phyloP scores from a whole-genome alignment of 2,329 filamentous ascomycete species.

The Monilinia vaccinii-corymbosi region DNA sequence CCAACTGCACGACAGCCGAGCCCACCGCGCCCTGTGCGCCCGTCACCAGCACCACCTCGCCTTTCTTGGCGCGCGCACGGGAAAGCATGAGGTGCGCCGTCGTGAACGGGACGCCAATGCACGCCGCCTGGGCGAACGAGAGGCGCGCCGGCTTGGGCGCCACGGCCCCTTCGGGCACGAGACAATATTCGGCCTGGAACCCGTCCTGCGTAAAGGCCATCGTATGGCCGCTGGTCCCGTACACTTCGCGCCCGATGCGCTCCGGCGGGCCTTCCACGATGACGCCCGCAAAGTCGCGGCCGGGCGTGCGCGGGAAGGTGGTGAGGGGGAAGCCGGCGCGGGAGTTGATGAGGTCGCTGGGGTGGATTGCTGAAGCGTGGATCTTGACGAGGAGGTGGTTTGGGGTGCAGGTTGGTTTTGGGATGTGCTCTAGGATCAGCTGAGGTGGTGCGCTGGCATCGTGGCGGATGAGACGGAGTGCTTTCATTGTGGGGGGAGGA shows the following conservation, averaged over 20 bases:
- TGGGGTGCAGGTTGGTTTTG: slow-evolving; percentile 14
- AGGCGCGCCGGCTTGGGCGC: slow-evolving; percentile 18
- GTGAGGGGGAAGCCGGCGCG: slow-evolving; percentile 19
- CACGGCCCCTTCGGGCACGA: slow-evolving; percentile 17
- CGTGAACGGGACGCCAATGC: slow-evolving; percentile 22
- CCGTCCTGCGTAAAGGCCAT: slow-evolving; percentile 21
- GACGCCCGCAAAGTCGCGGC: slow-evolving; percentile 22
- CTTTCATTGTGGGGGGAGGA: slow-evolving; percentile 22
- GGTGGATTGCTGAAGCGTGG: slow-evolving; percentile 23
- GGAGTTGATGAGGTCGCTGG: slow-evolving; percentile 22
- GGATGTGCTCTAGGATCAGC: slow-evolving; percentile 13
- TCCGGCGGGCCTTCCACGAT: slow-evolving; percentile 13
- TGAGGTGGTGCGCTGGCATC: slow-evolving; percentile 6
- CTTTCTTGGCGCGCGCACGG: slow-evolving; percentile 11
- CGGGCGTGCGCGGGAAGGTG: slow-evolving; percentile 21
- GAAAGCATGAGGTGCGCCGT: slow-evolving; percentile 17
- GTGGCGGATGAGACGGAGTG: slow-evolving; percentile 16
- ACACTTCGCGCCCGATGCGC: slow-evolving; percentile 17
- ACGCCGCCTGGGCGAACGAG: slow-evolving; percentile 19
- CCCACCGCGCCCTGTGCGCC: slow-evolving; percentile 24
- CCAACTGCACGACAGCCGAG: slow-evolving; percentile 20
- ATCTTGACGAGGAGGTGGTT: slow-evolving; percentile 19
- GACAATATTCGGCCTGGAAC: slow-evolving; percentile 20
- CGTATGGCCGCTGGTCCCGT: slow-evolving; percentile 21
- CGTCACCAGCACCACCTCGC: slow-evolving; percentile 18